Evolutionary conservation across 2,329 filamentous ascomycete species (phyloP), one percentile per base, ranked within the genome.

Genomic region (Diplodia scrobiculata): DNA sequence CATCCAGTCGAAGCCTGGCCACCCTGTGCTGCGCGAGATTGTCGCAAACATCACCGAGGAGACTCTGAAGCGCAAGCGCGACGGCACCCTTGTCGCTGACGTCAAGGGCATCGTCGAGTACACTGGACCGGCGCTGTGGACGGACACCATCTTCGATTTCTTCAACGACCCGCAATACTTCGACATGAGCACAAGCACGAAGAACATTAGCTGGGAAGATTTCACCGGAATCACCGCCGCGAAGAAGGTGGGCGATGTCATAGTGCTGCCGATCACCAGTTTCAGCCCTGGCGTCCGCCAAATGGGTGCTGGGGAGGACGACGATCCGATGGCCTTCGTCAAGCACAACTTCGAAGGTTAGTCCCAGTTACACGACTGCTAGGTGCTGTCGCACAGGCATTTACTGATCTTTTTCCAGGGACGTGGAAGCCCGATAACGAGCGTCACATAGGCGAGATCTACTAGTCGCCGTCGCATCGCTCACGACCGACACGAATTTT

Each of bases 271-370:
- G 29, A 98, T 99, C 73, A 99, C 95, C 6, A 94, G 92, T 78
- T 99, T 99, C 82, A 97, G 92, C 73, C 95, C 95, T 0, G 95
- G 95, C 29, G 92, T 98, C 52, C 86, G 88, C 71, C 92, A 97
- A 76, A 98, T 97, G 92, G 91, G 91, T 13, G 91, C 95, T 53
- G 89, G 89, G 73, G 92, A 96, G 69, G 84, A 88, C 50, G 92
- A 97, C 71, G 90, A 98, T 75, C 92, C 92, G 0, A 94, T 97
- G 91, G 95, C 95, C 1, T 98, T 96, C 82, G 95, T 99, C 68
- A 93, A 95, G 80, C 95, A 99, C 80, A 89, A 92, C 65, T 99
- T 99, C 77, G 91, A 96, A 82, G 95, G 94, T 96, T 81, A 71
- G 84, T 77, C 60, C 41, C 32, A n/a, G 50, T 47, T 62, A 58